These are phyloP conservation scores for Metrosideros polymorpha DNA, from an alignment of 441 rosid genomes.

Conservation along the genomic window DNA sequence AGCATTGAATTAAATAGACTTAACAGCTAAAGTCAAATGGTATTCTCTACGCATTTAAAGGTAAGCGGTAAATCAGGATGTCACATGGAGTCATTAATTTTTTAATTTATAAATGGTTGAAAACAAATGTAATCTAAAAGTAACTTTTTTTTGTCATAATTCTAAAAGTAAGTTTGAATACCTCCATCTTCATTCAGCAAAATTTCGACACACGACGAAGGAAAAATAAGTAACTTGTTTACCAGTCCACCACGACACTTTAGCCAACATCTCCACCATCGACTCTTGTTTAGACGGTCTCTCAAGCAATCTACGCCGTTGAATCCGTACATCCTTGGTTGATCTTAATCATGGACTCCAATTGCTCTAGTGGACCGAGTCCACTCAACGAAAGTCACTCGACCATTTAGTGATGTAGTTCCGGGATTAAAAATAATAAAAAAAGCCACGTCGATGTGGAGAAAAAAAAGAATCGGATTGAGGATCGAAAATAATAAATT, in stretches of 20 bases:
- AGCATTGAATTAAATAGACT: too few species aligned
- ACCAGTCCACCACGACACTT: fast-evolving
- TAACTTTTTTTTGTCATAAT: too few species aligned
- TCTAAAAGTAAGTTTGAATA: too few species aligned
- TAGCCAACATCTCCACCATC: background rate
- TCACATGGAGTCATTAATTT: background rate
- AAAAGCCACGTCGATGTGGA: background rate
- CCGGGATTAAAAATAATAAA: background rate
- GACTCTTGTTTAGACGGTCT: background rate
- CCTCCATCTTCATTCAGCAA: background rate
- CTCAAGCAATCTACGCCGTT: background rate
- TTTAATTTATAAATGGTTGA: background rate
- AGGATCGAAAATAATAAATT: background rate
- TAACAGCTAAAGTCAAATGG: too few species aligned
- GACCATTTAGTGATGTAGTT: background rate
- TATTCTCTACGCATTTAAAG: too few species aligned
- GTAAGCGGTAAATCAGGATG: too few species aligned
- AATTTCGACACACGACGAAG: background rate
- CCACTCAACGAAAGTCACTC: background rate
- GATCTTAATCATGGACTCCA: too few species aligned
- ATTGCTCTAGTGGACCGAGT: background rate
- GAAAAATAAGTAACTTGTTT: background rate
- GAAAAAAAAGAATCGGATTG: background rate
- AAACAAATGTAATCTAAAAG: background rate
- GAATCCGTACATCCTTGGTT: too few species aligned